Evolutionary conservation across 176 grass and related monocot genomes (phyloP).

Genomic region (Puya raimondii): DNA sequence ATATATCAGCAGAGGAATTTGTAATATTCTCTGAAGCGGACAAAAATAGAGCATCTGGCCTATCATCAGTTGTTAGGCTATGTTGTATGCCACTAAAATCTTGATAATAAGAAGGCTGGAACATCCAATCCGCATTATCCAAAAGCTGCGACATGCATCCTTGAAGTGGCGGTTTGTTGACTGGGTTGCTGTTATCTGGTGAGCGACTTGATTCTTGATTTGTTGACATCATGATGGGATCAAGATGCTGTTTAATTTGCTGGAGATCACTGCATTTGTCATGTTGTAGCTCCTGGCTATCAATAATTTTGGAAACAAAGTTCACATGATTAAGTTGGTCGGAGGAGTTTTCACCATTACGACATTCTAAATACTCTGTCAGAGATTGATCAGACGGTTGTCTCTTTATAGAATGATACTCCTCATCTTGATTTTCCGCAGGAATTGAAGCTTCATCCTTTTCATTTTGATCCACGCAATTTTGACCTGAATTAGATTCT

Average conservation of each 20-base stretch:
- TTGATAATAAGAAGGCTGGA: slow-evolving; percentile 55
- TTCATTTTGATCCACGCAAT: slow-evolving; percentile 31
- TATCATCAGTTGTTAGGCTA: slow-evolving; percentile 1
- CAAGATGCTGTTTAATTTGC: slow-evolving; percentile 20
- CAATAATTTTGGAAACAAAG: slow-evolving; percentile 1
- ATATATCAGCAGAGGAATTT: slow-evolving; percentile 40
- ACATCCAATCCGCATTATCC: slow-evolving; percentile 64
- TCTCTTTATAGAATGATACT: slow-evolving; percentile 22
- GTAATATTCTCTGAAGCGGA: slow-evolving; percentile 51
- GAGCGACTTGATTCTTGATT: slow-evolving; percentile 39
- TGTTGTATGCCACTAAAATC: slow-evolving; percentile 34
- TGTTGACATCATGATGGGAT: slow-evolving; percentile 27
- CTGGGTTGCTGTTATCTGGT: slow-evolving; percentile 35
- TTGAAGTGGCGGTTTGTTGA: slow-evolving; percentile 39
- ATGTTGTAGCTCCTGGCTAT: slow-evolving; percentile 4
- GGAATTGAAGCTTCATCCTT: slow-evolving; percentile 37
- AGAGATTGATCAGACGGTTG: slow-evolving; percentile 6
- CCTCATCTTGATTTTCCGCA: slow-evolving; percentile 24
- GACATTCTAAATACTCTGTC: slow-evolving; percentile 11
- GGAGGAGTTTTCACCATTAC: slow-evolving; percentile 31
- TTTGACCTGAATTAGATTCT: slow-evolving; percentile 28
- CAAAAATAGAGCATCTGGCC: slow-evolving; percentile 28
- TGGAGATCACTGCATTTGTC: not conserved
- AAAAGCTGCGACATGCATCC: slow-evolving; percentile 35
- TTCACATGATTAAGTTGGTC: slow-evolving; percentile 27